Evolutionary conservation across 768 basidiomycete genomes (phyloP), one percentile per base, ranked within the genome.

Genomic region (Boletus subcaerulescens): DNA sequence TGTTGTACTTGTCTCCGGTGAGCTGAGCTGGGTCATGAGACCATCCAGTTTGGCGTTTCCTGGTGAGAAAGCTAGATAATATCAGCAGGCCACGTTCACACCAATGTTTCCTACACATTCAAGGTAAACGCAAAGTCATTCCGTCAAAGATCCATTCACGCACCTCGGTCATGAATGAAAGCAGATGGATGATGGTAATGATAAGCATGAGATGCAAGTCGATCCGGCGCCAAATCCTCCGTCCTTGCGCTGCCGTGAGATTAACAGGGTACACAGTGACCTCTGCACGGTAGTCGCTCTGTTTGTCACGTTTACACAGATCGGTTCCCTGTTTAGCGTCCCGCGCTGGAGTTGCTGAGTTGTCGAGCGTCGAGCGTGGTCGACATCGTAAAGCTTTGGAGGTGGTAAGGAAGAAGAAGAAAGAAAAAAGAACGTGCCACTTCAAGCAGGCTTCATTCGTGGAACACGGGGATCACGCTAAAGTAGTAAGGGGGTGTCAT

Each of bases 11-110:
- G 26, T 52, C 35, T 7, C 51, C 51, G 2, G 51, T 45, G 18
- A 52, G 51, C 18, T 31, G 5, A 52, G 51, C 36, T 52, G 51
- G 4, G 26, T 52, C 26, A 31, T 8, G 9, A 52, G 51, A 38
- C 51, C 51, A 22, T 52, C 51, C 13, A 52, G 44, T 26, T 52
- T 52, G 36, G 51, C 51, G 15, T 52, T 52, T 13, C 51, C 51
- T 52, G 26, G 18, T 17, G 10, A 45, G 36, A 38, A 17, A 5
- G 36, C 13, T 17, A 18, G 18, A 18, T 9, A 26, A 6, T 18
- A 12, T 45, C 45, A 14, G 12, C 20, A 15, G 1, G 15, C 13
- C 7, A 10, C 2, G 18, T 15, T 20, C 51, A 36, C 36, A 52
- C 51, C 51, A 13, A 52, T 45, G 29, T 52, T 52, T 29, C 43